A percentile compares a stretch with the other conserved stretches of the same genome.
These are phyloP conservation scores for Leucocoprinus sp. DNA, from an alignment of 768 basidiomycete genomes.

Conservation along the genomic window DNA sequence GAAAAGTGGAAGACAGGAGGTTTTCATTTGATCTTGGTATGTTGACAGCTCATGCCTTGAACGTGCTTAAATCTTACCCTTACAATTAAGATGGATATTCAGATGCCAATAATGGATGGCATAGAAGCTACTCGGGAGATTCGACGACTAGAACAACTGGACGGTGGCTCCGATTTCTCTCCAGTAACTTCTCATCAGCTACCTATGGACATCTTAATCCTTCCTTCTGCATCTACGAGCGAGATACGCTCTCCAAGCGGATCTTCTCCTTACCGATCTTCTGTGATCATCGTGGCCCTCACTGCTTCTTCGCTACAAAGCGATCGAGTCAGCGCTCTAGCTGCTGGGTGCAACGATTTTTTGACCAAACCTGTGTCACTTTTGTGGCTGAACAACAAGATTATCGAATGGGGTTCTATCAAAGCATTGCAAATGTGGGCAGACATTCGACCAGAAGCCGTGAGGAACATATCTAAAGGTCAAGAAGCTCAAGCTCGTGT, in stretches of 20 bases:
- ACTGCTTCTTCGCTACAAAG: constrained; percentile 93
- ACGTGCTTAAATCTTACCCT: constrained; percentile 13
- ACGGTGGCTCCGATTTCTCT: constrained; percentile 57
- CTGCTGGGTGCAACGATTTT: constrained; percentile 98
- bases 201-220: constrained; percentile 43
- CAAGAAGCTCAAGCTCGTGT: constrained; percentile 33
- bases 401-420: constrained; percentile 99
- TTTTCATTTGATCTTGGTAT: constrained; percentile 92
- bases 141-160: constrained; percentile 68
- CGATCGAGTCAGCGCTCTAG: constrained; percentile 95
- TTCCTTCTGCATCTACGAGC: constrained; percentile 17
- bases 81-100: constrained; percentile 88
- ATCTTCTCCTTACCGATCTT: constrained; percentile 72
- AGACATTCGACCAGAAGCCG: constrained; percentile 57
- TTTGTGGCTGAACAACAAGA: constrained; percentile 94
- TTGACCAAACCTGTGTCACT: constrained; percentile 94
- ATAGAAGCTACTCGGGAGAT: constrained; percentile 97
- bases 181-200: constrained; percentile 67
- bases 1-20: constrained; percentile 88
- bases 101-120: constrained; percentile 98
- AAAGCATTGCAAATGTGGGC: constrained; percentile 92
- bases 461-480: constrained; percentile 29
- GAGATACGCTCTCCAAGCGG: constrained; percentile 34
- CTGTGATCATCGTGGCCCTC: constrained; percentile 98
- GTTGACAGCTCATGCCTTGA: constrained; percentile 22